Percentiles rank a stretch among this genome's conserved stretches.
phyloP scores from a whole-genome alignment of 2,329 filamentous ascomycete genomes.

The Calonectria hongkongensis region DNA sequence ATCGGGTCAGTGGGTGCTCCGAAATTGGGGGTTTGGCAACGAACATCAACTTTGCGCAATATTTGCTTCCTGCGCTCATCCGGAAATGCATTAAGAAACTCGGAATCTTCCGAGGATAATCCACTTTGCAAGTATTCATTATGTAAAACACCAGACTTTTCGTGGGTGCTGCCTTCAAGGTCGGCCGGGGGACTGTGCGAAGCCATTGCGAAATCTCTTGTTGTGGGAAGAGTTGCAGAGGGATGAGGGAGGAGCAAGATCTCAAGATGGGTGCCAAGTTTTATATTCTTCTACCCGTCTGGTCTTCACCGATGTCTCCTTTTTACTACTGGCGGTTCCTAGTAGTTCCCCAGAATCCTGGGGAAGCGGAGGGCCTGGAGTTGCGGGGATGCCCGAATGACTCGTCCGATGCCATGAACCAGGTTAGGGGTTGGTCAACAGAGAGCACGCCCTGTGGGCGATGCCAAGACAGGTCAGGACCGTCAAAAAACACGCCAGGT shows the following conservation, averaged over 20 bases:
- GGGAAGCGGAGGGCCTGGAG: slow-evolving; percentile 26
- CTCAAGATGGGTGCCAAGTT: neutral
- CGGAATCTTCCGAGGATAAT: slow-evolving; percentile 54
- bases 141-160: slow-evolving; percentile 52
- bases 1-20: neutral
- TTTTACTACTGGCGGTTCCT: neutral
- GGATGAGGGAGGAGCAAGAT: neutral
- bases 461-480: neutral
- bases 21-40: neutral
- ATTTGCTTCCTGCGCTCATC: slow-evolving; percentile 55
- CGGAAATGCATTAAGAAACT: slow-evolving; percentile 57
- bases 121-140: slow-evolving; percentile 46
- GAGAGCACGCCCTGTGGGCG: neutral
- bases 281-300: neutral
- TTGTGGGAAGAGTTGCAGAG: neutral
- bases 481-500: neutral
- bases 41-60: slow-evolving; percentile 57
- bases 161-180: slow-evolving; percentile 49
- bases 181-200: slow-evolving; percentile 42
- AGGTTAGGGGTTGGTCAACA: neutral
- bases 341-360: slow-evolving; percentile 31
- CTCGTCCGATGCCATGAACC: neutral
- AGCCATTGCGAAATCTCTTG: slow-evolving; percentile 38
- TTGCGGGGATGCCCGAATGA: slow-evolving; percentile 18
- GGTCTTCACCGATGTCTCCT: neutral